Conservation (phyloP, 2,329 filamentous ascomycete genomes). For the Didymella keratinophila region DNA sequence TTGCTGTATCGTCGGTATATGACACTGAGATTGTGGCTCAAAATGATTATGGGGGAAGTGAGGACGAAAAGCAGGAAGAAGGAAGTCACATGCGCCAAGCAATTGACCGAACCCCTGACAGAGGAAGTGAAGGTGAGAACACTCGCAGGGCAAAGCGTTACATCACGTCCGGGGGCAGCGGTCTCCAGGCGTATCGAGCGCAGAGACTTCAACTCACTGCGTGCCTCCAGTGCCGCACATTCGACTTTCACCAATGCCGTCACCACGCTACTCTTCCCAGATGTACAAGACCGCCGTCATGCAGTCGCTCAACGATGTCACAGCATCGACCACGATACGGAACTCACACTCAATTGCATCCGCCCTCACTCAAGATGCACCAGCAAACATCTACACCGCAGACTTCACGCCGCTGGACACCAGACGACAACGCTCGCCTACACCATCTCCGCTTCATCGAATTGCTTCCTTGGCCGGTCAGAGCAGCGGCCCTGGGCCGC, state of each 20-base stretch:
- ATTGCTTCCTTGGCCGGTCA: not conserved
- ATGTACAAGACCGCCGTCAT: not conserved
- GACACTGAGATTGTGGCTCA: not conserved
- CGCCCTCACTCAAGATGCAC: not conserved
- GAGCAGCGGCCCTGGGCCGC: not conserved
- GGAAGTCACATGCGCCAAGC: not conserved
- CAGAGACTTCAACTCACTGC: not conserved
- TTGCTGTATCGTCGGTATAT: not conserved
- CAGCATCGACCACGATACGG: not conserved
- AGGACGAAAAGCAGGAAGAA: too few relatives aligned
- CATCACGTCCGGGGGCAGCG: too few relatives aligned
- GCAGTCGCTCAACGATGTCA: not conserved
- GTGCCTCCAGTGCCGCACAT: not conserved
- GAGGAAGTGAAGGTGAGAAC: not conserved
- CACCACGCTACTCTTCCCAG: not conserved
- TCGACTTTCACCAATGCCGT: not conserved
- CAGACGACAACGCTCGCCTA: constrained; percentile 12
- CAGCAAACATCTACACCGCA: not conserved
- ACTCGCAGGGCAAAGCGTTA: not conserved
- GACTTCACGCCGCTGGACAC: constrained; percentile 16
- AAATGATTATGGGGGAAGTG: not conserved
- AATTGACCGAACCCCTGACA: not conserved
- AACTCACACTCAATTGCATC: not conserved
- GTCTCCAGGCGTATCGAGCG: not conserved
- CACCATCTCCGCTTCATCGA: constrained; percentile 8